phyloP scores from a whole-genome alignment of 2,329 filamentous ascomycete species.

The Aspergillus bombycis region DNA sequence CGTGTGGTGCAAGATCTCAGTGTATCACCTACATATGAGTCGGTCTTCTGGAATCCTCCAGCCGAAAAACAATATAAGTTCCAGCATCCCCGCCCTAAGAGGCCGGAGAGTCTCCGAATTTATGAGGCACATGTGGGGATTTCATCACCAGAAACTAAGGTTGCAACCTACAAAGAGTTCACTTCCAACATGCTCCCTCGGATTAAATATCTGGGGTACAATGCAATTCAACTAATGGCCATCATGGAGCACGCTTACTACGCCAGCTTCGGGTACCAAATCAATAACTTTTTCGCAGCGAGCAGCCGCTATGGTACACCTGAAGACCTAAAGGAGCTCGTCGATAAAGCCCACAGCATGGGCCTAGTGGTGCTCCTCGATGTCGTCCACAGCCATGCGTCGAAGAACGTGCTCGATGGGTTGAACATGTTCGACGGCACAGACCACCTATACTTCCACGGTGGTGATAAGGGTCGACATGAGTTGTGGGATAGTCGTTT shows the following conservation, averaged over 20 bases:
- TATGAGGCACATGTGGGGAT: slow-evolving; percentile 99
- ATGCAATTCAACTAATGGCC: slow-evolving; percentile 97
- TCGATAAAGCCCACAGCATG: slow-evolving; percentile 90
- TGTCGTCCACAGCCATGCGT: slow-evolving; percentile 96
- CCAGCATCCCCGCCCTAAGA: slow-evolving; percentile 79
- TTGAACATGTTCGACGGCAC: slow-evolving; percentile 95
- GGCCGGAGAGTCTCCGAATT: slow-evolving; percentile 83
- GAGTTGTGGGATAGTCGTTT: slow-evolving; percentile 94
- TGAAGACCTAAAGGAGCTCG: slow-evolving; percentile 93
- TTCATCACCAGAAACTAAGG: slow-evolving; percentile 83
- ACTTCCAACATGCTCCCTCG: slow-evolving; percentile 88
- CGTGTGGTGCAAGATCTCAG: slow-evolving; percentile 91
- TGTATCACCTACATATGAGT: slow-evolving; percentile 91
- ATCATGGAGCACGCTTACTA: slow-evolving; percentile 99
- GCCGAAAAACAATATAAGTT: slow-evolving; percentile 75
- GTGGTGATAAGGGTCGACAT: slow-evolving; percentile 79
- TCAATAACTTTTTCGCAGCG: slow-evolving; percentile 98
- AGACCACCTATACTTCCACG: slow-evolving; percentile 95
- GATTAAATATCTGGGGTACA: slow-evolving; percentile 90
- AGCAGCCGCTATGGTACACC: slow-evolving; percentile 93
- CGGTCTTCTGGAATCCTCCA: slow-evolving; percentile 95
- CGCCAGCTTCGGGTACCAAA: slow-evolving; percentile 96
- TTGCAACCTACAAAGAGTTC: slow-evolving; percentile 97
- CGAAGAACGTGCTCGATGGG: slow-evolving; percentile 94
- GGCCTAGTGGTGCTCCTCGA: slow-evolving; percentile 91